phyloP scores from a whole-genome alignment of 2,329 filamentous ascomycete species.

The Alternaria infectoria region DNA sequence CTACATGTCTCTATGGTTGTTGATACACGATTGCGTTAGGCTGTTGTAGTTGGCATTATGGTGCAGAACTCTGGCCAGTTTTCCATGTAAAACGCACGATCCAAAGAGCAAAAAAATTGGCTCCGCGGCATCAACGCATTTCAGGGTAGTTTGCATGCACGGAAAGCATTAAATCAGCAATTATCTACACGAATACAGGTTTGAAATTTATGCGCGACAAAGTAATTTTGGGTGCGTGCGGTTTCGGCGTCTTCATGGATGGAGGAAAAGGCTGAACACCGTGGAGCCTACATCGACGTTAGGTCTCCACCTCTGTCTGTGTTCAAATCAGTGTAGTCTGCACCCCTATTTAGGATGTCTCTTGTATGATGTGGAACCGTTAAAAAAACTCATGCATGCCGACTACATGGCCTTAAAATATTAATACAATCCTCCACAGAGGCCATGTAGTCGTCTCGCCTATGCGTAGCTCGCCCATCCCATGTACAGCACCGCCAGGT shows the following conservation, averaged over 20 bases:
- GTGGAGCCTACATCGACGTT: not conserved
- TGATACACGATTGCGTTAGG: too few species aligned
- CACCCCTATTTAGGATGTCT: not conserved
- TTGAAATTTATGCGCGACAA: not conserved
- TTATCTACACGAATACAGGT: not conserved
- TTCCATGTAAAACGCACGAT: too few species aligned
- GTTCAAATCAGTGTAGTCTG: not conserved
- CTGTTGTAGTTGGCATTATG: too few species aligned
- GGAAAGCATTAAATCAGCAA: rapidly evolving
- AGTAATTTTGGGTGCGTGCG: not conserved
- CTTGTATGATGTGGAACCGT: not conserved
- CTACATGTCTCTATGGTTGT: rapidly evolving
- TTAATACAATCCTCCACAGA: not conserved
- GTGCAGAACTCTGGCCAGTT: too few species aligned
- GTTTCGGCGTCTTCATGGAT: rapidly evolving
- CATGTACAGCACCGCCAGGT: slow-evolving; percentile 80
- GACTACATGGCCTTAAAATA: not conserved
- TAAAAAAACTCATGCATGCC: not conserved
- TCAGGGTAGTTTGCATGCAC: not conserved
- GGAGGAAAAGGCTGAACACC: not conserved
- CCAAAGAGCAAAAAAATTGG: not conserved
- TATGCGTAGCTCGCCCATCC: slow-evolving; percentile 47
- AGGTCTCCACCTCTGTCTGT: not conserved
- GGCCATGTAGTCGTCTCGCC: not conserved
- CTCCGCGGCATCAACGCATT: not conserved